Percentiles rank a stretch among this genome's conserved stretches.
These are phyloP conservation scores for Articulospora tetracladia DNA, from an alignment of 495 filamentous ascomycete species.

Conservation along the genomic window DNA sequence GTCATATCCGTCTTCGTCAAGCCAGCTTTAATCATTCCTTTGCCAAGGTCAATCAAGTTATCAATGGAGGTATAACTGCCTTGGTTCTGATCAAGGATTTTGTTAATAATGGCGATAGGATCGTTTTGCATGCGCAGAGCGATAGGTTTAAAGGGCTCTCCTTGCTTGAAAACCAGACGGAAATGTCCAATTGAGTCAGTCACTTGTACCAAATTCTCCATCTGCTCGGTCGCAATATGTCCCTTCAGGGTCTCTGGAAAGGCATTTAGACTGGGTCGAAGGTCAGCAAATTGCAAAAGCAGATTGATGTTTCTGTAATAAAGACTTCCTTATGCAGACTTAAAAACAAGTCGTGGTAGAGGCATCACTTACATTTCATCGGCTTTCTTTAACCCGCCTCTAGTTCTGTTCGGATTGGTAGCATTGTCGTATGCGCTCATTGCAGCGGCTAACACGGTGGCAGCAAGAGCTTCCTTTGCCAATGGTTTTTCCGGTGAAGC, in stretches of 20 bases:
- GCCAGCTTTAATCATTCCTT: slow-evolving; percentile 71
- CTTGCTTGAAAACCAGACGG: slow-evolving; percentile 83
- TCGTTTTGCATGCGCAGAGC: slow-evolving; percentile 83
- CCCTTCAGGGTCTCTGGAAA: slow-evolving; percentile 62
- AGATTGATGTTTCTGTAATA: not conserved
- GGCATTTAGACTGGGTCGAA: slow-evolving; percentile 55
- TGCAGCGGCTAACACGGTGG: slow-evolving; percentile 61
- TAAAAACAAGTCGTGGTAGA: not conserved
- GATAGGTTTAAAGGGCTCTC: slow-evolving; percentile 88
- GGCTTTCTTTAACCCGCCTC: slow-evolving; percentile 80
- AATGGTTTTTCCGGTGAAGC: slow-evolving; percentile 48
- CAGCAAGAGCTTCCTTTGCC: slow-evolving; percentile 48
- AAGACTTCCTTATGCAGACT: not conserved
- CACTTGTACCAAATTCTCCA: slow-evolving; percentile 70
- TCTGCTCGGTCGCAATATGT: slow-evolving; percentile 50
- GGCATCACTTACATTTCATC: slow-evolving; percentile 65
- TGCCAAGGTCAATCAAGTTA: slow-evolving; percentile 74
- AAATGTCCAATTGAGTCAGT: slow-evolving; percentile 88
- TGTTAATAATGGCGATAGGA: slow-evolving; percentile 77
- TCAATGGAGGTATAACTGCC: slow-evolving; percentile 84
- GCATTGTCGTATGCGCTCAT: slow-evolving; percentile 83
- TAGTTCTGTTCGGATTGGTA: slow-evolving; percentile 79
- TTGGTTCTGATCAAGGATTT: slow-evolving; percentile 82
- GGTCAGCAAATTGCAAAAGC: not conserved
- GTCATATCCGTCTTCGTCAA: slow-evolving; percentile 30